A percentile compares a stretch with the other conserved stretches of the same genome.
Conservation (phyloP, 305 asterid species). For the Rubia occidens region DNA sequence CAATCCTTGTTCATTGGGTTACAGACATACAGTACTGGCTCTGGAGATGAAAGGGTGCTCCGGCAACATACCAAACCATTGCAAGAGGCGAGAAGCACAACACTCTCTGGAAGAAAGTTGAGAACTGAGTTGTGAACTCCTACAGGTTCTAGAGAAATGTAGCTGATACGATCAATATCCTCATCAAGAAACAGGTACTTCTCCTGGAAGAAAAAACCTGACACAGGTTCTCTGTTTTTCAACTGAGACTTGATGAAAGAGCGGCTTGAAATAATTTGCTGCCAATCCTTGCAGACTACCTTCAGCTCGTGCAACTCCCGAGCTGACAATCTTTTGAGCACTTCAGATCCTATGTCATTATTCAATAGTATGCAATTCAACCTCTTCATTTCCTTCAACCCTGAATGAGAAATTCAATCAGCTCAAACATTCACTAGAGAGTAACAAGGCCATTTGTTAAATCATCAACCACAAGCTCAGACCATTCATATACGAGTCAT, state of each 20-base stretch:
- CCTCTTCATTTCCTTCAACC: conserved; percentile 12
- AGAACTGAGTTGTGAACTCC: conserved; percentile 25
- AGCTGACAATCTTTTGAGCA: conserved; percentile 35
- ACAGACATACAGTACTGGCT: conserved; percentile 16
- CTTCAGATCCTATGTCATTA: conserved; percentile 29
- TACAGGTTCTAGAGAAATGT: conserved; percentile 28
- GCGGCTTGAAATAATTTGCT: conserved; percentile 33
- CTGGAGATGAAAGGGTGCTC: not conserved
- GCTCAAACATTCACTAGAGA: not conserved
- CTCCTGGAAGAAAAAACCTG: conserved; percentile 62
- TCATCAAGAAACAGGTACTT: conserved; percentile 27
- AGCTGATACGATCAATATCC: conserved; percentile 33
- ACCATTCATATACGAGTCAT: no score
- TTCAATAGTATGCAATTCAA: conserved; percentile 19
- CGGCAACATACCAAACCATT: conserved; percentile 41
- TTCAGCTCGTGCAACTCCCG: conserved; percentile 33
- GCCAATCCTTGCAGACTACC: conserved; percentile 48
- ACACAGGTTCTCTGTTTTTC: conserved; percentile 27
- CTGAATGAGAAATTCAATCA: not conserved
- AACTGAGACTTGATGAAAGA: conserved; percentile 33
- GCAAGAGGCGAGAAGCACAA: conserved; percentile 39
- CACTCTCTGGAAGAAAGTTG: conserved; percentile 51
- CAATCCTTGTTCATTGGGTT: conserved; percentile 37
- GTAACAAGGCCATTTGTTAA: not conserved
- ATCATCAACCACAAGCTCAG: not conserved